Evolutionary conservation across 148 eudicot genomes (phyloP).

Genomic region (Chenopodium album): DNA sequence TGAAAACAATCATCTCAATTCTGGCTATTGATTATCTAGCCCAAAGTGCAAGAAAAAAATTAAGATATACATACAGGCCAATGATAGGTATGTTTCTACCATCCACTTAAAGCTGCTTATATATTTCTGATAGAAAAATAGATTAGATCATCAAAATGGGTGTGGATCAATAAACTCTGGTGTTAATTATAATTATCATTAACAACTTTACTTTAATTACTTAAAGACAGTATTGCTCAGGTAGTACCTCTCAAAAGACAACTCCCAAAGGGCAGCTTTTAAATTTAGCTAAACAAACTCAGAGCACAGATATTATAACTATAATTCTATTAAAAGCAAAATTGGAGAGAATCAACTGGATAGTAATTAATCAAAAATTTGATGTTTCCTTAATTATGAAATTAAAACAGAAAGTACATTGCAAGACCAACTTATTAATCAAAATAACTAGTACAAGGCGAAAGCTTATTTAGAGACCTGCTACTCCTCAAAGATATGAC

Average conservation of each 20-base stretch:
- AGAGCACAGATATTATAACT: not conserved
- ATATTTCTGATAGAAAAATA: too few species aligned
- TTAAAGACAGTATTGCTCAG: not conserved
- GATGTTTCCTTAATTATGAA: too few species aligned
- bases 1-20: not conserved
- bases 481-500: too few species aligned
- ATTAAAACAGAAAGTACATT: too few species aligned
- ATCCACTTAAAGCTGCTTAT: too few species aligned
- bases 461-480: too few species aligned
- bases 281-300: not conserved
- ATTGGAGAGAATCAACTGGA: not conserved
- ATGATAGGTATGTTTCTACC: not conserved
- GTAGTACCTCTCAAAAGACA: not conserved
- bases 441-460: too few species aligned
- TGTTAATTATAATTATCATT: not conserved
- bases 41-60: not conserved
- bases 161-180: not conserved
- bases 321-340: not conserved
- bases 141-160: not conserved
- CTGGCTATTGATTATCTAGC: conserved; percentile 2
- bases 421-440: too few species aligned
- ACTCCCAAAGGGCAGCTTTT: not conserved
- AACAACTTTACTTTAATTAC: too few species aligned
- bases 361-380: too few species aligned
- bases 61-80: not conserved